Conservation (phyloP, 352 stramenopile genomes). For the Phytophthora crassamura region DNA sequence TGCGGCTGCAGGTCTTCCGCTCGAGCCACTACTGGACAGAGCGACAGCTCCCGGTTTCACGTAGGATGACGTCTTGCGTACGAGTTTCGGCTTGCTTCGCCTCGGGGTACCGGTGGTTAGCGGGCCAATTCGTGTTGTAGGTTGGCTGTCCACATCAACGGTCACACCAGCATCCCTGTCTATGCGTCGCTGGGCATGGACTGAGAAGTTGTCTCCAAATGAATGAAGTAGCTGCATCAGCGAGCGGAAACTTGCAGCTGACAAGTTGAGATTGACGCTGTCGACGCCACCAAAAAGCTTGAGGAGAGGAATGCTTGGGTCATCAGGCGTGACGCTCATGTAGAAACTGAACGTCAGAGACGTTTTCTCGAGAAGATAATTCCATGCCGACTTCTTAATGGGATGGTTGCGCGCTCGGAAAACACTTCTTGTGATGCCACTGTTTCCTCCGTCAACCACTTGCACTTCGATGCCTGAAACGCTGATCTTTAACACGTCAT, state of each 20-base stretch:
- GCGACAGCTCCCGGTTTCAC: constrained; percentile 25
- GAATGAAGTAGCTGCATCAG: constrained; percentile 70
- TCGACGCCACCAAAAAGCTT: constrained; percentile 80
- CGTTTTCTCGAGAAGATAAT: constrained; percentile 79
- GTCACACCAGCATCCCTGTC: constrained; percentile 30
- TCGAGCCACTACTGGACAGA: constrained; percentile 38
- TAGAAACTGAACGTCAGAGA: constrained; percentile 76
- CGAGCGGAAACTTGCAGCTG: constrained; percentile 60
- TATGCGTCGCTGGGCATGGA: constrained; percentile 42
- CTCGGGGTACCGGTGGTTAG: constrained; percentile 13
- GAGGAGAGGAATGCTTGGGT: constrained; percentile 78
- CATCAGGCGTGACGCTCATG: constrained; percentile 79
- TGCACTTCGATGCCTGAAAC: constrained; percentile 85
- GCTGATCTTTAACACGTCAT: constrained; percentile 80
- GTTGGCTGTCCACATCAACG: constrained; percentile 11
- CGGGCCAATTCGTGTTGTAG: constrained; percentile 8
- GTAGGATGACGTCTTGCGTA: constrained; percentile 38
- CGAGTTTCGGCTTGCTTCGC: constrained; percentile 41
- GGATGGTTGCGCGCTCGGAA: constrained; percentile 29
- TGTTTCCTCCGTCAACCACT: constrained; percentile 45
- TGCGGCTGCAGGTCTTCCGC: constrained; percentile 17
- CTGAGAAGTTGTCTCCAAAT: constrained; percentile 73
- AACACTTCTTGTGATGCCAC: constrained; percentile 10
- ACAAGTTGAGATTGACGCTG: constrained; percentile 78
- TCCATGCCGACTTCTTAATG: constrained; percentile 43